Evolutionary conservation across 106 monocot genomes (phyloP), one percentile per base, ranked within the genome.

Genomic region (Vanilla planifolia): DNA sequence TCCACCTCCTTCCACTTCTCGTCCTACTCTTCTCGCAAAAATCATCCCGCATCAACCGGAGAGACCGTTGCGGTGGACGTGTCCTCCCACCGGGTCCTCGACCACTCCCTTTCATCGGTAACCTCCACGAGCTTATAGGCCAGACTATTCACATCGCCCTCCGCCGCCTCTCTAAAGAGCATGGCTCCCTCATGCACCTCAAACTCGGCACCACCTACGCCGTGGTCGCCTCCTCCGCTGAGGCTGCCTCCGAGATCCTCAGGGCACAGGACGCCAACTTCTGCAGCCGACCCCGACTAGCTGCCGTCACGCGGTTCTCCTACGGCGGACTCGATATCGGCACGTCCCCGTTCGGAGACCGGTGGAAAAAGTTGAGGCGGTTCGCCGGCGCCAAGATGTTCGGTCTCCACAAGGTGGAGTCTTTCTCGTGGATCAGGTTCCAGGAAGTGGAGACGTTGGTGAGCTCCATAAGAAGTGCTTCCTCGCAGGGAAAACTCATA

Each of bases 21-120:
- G 5, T 50, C 1, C 22, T 50, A 21, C 25, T 50, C 25, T 25
- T 50, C 8, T 50, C 19, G 5, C 2, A 0, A n/a, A n/a, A 0
- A 17, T 1, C 2, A 44, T 3, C 15, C 0, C 14, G 16, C 17
- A 15, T 11, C 2, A 24, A 23, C 20, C 7, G 40, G 14, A 40
- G 40, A 40, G 14, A 14, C 7, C 7, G 40, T 24, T 4, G 23
- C 22, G 6, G 50, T 24, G 25, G 24, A 21, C 11, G 25, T 24
- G 25, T 24, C 0, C 61, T 62, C 13, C 75, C 75, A 6, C 75
- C 68, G 11, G 45, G 59, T 22, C 75, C 75, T 0, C 22, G 3
- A n/a, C 28, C 35, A 8, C 68, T 75, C 55, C 75, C 75, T 6
- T 30, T 75, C 63, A 48, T 75, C 50, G 75, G 75, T n/a, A 69